Base-by-base conservation (phyloP, 2,329 filamentous ascomycete genomes). In the Penicillium sp. region DNA sequence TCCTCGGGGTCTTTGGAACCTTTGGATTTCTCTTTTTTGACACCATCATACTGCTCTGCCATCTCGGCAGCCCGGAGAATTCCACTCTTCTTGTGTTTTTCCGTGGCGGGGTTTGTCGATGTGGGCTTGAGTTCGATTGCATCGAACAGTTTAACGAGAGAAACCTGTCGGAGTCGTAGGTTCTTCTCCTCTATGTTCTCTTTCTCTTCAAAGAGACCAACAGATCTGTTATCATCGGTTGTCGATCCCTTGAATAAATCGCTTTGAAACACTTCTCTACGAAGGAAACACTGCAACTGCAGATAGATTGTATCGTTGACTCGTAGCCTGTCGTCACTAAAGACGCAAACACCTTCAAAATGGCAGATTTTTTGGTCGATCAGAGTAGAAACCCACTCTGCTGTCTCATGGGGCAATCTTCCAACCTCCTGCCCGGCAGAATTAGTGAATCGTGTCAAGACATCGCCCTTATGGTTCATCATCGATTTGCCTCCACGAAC, bases 281-380 rank as follows among this genome's bases (percentile, higher is more conserved):
- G 80, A 39, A 99, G 73, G 54, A 83, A 96, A 69, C 90, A 95
- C 53, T 85, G 84, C 45, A 99, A 76, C 72, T 99, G 95, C 7
- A 99, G 75, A 67, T 93, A 96, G n/a, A 99, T 83, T 0, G 92
- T 98, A 67, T 99, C 95, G 68, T 96, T 96, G 9, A 93, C 95
- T 50, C 91, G 84, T 48, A 98, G 76, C 47, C 85, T 82, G 55
- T 98, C 93, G 0, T 93, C 93, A 0, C 91, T 91, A 73, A 90
- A 98, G 1, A 99, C 92, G 68, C 92, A 96, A 13, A 84, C 86
- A 6, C 90, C 95, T 64, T 96, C 90, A 60, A 99, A 96, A 23
- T 79, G 84, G 78, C 93, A 97, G 3, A 97, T 83, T 31, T 89
- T 88, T 72, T 98, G 92, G 69, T 99, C 95, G 51, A 98, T 86